A percentile compares a stretch with the other conserved stretches of the same genome.
Evolutionary conservation across 2,329 filamentous ascomycete species (phyloP).

Genomic region (Colletotrichum nymphaeae): DNA sequence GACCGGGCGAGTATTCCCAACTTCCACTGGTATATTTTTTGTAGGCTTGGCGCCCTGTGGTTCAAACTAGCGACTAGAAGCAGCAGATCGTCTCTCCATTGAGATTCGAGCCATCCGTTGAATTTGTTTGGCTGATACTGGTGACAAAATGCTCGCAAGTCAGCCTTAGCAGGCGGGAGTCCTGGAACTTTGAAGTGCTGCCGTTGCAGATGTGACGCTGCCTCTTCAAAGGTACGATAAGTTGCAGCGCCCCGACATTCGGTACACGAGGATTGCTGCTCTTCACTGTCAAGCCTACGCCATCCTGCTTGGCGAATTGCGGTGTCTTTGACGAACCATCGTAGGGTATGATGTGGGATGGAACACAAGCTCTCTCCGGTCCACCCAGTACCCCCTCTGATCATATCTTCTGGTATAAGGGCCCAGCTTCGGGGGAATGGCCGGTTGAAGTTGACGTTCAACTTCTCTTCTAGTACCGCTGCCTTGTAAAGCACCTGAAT

Average conservation of each 20-base stretch:
- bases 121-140: not conserved
- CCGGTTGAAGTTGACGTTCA: not conserved
- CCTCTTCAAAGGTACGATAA: not conserved
- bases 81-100: not conserved
- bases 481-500: not conserved
- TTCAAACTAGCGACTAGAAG: not conserved
- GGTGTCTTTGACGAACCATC: not conserved
- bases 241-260: not conserved
- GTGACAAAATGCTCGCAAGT: not conserved
- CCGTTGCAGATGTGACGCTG: not conserved
- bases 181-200: not conserved
- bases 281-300: fast-evolving
- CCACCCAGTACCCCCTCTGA: too few species aligned
- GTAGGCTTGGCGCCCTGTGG: not conserved
- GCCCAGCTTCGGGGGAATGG: not conserved
- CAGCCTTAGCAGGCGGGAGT: not conserved
- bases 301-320: too few species aligned
- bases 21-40: not conserved
- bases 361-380: too few species aligned
- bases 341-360: too few species aligned
- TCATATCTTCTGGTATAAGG: not conserved
- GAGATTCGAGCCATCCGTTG: not conserved
- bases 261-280: fast-evolving
- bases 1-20: not conserved
- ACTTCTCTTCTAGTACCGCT: not conserved